Conservation (phyloP, 2,329 filamentous ascomycete genomes). For the Talaromyces sp. region DNA sequence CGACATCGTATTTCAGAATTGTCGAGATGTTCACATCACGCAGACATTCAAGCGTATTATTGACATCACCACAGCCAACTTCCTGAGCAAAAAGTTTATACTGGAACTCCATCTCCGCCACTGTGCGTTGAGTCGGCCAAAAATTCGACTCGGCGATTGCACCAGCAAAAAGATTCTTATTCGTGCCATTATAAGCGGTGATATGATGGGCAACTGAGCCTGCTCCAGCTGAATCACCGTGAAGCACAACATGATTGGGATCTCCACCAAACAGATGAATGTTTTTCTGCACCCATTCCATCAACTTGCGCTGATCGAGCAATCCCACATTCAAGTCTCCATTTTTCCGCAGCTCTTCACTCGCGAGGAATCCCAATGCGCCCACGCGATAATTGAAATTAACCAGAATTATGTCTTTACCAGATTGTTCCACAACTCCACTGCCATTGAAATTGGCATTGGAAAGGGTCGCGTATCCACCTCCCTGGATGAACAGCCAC, state of each 20-base stretch:
- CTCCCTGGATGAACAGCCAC: constrained; percentile 61
- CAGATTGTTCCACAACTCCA: constrained; percentile 58
- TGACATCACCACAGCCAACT: constrained; percentile 43
- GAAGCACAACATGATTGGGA: constrained; percentile 61
- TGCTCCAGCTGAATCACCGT: constrained; percentile 64
- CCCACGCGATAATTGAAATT: constrained; percentile 72
- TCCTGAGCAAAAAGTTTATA: constrained; percentile 51
- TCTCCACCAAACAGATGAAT: constrained; percentile 62
- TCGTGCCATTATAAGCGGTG: constrained; percentile 53
- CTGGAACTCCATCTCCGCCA: constrained; percentile 50
- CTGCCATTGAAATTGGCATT: constrained; percentile 59
- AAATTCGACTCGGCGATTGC: constrained; percentile 54
- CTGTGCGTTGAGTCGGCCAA: constrained; percentile 50
- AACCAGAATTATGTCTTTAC: constrained; percentile 65
- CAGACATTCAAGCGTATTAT: constrained; percentile 49
- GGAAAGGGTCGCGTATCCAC: constrained; percentile 60
- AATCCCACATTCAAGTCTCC: constrained; percentile 66
- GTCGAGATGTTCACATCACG: constrained; percentile 43
- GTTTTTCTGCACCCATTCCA: constrained; percentile 65
- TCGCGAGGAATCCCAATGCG: constrained; percentile 64
- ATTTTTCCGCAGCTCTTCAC: constrained; percentile 56
- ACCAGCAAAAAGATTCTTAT: constrained; percentile 52
- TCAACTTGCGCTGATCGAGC: constrained; percentile 62
- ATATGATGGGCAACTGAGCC: constrained; percentile 61
- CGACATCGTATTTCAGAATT: constrained; percentile 46